Base-by-base conservation (phyloP, 345 rosid genomes). In the Eutrema heterophyllum region DNA sequence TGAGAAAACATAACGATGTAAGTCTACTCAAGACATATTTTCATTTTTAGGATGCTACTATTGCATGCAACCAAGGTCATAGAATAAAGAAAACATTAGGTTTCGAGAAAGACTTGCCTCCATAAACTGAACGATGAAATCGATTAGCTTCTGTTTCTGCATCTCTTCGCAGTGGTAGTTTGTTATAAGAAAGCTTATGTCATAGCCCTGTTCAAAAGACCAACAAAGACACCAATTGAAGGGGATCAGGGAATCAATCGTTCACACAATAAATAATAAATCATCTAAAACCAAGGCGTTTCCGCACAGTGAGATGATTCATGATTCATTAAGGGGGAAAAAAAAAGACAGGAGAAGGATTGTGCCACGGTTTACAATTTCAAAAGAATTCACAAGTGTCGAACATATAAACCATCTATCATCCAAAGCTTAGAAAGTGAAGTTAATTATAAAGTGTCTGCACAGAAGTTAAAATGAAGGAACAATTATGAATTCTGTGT, bases 91-190 rank as follows among this genome's bases (percentile, higher is more conserved):
- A 64, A 50, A 30, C 16, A 78, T 21, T 35, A 56, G 59, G 24
- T 63, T 45, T 24, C 51, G 72, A 33, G 46, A 72, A 73, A 78
- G 74, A 60, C 91, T 89, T 86, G 86, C 99, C 89, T 95, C 99
- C 97, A 95, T 88, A 77, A 95, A 95, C 79, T 95, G 97, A 82
- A 95, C 84, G 9, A 95, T 92, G 82, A 95, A 95, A 84, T 95
- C 97, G 18, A 95, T 88, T 54, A 95, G 97, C 83, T 88, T 95
- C 68, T 84, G 89, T 81, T 95, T 95, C 83, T 92, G 99, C 99
- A 95, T 88, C 72, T 95, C 97, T 82, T 95, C 97, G 13, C 97
- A 92, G 83, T 92, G 97, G 82, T 84, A 92, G 85, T 95, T 92
- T 13, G 97, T 95, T 78, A 92, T 86, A 18, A 95, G 96, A 84